Percentiles rank a stretch among this genome's conserved stretches.
phyloP scores from a whole-genome alignment of 169 alveolate genomes.

The Pseudocohnilembus persalinus region DNA sequence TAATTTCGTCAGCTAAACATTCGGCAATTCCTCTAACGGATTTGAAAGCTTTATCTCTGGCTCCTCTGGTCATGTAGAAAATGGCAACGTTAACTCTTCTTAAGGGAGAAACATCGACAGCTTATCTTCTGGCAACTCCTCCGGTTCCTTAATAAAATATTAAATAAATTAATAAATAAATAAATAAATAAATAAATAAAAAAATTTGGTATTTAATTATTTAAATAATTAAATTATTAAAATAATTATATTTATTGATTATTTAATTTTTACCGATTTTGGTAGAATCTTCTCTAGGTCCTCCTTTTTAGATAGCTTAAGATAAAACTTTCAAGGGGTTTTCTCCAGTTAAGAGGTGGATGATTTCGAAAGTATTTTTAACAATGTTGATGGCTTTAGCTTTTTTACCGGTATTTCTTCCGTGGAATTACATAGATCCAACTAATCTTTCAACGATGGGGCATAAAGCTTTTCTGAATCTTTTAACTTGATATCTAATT shows the following conservation, averaged over 20 bases:
- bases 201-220: too few relatives aligned
- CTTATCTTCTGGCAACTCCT: conserved; percentile 99
- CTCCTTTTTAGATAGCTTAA: conserved; percentile 98
- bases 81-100: conserved; percentile 99
- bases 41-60: conserved; percentile 97
- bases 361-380: conserved; percentile 97
- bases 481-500: conserved; percentile 92
- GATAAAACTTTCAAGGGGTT: conserved; percentile 96
- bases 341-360: conserved; percentile 95
- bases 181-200: too few relatives aligned
- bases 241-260: too few relatives aligned
- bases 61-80: conserved; percentile 97
- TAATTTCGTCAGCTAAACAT: conserved; percentile 99
- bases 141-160: conserved; percentile 75
- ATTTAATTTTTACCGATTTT: conserved; percentile 94
- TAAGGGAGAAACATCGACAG: conserved; percentile 99
- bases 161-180: too few relatives aligned
- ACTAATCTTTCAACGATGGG: conserved; percentile 99
- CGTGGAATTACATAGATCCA: conserved; percentile 86
- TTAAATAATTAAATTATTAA: too few relatives aligned
- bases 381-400: conserved; percentile 97
- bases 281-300: conserved; percentile 99
- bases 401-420: conserved; percentile 99
- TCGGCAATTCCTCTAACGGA: conserved; percentile 98
- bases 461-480: conserved; percentile 98